phyloP scores from a whole-genome alignment of 1,284 basidiomycete species.

The Cutaneotrichosporon daszewskae region DNA sequence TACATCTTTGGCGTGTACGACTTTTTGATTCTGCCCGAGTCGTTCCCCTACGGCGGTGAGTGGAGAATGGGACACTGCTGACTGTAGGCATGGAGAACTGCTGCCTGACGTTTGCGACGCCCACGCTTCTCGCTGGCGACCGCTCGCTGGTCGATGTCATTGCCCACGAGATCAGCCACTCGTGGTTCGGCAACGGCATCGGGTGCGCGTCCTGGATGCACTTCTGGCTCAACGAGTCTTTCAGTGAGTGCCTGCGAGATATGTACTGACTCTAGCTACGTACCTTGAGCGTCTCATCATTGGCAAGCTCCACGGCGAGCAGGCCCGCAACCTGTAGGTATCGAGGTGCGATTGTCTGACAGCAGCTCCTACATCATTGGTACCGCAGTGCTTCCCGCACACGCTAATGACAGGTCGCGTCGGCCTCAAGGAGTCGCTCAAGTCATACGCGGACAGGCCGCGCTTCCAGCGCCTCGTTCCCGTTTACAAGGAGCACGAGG shows the following conservation, averaged over 20 bases:
- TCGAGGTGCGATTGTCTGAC: slow-evolving; percentile 5
- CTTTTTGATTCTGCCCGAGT: slow-evolving; percentile 83
- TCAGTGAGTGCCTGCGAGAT: no score
- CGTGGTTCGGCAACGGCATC: slow-evolving; percentile 81
- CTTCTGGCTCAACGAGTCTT: slow-evolving; percentile 90
- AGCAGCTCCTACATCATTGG: slow-evolving; percentile 41
- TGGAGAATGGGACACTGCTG: slow-evolving; percentile 24
- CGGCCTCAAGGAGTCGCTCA: slow-evolving; percentile 65
- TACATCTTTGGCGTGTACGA: slow-evolving; percentile 91
- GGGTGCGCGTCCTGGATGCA: slow-evolving; percentile 51
- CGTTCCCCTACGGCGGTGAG: slow-evolving; percentile 91
- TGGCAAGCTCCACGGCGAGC: slow-evolving; percentile 65
- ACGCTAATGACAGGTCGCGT: no score
- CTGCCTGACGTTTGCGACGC: slow-evolving; percentile 80
- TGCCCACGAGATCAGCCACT: slow-evolving; percentile 57
- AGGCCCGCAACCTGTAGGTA: slow-evolving; percentile 63
- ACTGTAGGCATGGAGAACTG: slow-evolving; percentile 49
- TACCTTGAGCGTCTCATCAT: slow-evolving; percentile 80
- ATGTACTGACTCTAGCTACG: no score
- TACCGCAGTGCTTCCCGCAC: no score
- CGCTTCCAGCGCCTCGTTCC: slow-evolving; percentile 77
- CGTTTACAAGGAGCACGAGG: slow-evolving; percentile 59
- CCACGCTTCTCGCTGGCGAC: slow-evolving; percentile 76
- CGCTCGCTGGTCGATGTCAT: slow-evolving; percentile 79
- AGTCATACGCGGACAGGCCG: slow-evolving; percentile 52